A percentile compares a stretch with the other conserved stretches of the same genome.
Evolutionary conservation across 495 filamentous ascomycete species (phyloP).

Genomic region (Penicillium daleae): DNA sequence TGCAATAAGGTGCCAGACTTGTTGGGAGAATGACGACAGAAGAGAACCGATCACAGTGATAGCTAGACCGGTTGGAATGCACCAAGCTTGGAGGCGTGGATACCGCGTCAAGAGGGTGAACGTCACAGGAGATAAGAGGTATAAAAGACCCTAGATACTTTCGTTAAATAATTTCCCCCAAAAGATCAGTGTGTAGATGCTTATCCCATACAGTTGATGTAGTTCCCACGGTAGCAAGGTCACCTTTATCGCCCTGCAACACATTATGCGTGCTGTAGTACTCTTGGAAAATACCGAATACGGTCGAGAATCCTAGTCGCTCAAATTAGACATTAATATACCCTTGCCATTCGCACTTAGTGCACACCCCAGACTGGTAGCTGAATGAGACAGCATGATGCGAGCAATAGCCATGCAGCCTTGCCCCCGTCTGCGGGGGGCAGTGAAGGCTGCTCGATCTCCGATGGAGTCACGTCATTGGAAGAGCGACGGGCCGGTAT

Average conservation of each 20-base stretch:
- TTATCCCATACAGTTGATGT: conserved; percentile 41
- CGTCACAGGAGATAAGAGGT: conserved; percentile 57
- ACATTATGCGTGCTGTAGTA: conserved; percentile 42
- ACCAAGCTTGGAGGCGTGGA: conserved; percentile 46
- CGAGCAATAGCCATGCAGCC: conserved; percentile 66
- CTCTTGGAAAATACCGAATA: conserved; percentile 56
- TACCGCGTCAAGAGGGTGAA: conserved; percentile 54
- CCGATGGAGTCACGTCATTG: conserved; percentile 15
- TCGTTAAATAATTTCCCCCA: conserved; percentile 11
- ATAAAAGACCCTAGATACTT: conserved; percentile 52
- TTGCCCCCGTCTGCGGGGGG: conserved; percentile 62
- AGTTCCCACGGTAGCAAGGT: conserved; percentile 57
- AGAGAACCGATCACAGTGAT: conserved; percentile 43
- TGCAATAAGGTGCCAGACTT: conserved; percentile 55
- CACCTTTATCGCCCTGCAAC: conserved; percentile 39
- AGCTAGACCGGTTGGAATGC: conserved; percentile 45
- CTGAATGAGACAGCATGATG: conserved; percentile 64
- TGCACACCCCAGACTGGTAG: conserved; percentile 64
- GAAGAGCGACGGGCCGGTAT: conserved; percentile 6
- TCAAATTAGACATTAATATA: not conserved
- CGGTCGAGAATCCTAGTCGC: conserved; percentile 50
- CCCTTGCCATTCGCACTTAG: not conserved
- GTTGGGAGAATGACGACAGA: conserved; percentile 54
- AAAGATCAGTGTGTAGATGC: not conserved
- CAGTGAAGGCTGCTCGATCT: conserved; percentile 46